Base-by-base conservation (phyloP, 2,329 filamentous ascomycete species). In the Zasmidium citrigriseum region DNA sequence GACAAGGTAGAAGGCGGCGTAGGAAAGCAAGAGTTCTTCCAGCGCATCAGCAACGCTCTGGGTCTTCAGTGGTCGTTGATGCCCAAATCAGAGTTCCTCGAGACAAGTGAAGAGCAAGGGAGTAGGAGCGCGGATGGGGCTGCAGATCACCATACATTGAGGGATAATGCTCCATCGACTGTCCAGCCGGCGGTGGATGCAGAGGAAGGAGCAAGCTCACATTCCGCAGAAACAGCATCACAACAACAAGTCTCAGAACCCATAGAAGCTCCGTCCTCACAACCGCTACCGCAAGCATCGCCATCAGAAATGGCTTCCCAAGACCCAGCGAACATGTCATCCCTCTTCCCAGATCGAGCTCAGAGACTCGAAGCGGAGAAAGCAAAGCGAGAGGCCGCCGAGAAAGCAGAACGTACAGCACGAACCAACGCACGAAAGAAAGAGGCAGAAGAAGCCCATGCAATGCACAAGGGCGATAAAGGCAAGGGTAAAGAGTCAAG, bases 1-100 rank as follows among this genome's bases (percentile, higher is more conserved):
- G 88, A 93, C 72, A 92, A 93, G 71, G 81, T 96, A 10, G 80
- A 86, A 38, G 78, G 85, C 1, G 88, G 87, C 9, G 75, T 79
- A 14, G 87, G 84, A 69, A 83, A 88, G 46, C 64, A 67, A 16
- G 86, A 90, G 9, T 91, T 95, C 57, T 72, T 86, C 49, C 79
- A 77, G 46, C 80, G 85, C 22, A 63, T 91, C 2, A 71, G 74
- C 14, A 73, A 74, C 55, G 78, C 78, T 46, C 65, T 69, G 52
- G 65, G 62, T 9, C 46, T 83, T 57, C 70, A 70, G 4, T 65
- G 70, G 7, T 57, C 57, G 14, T 41, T 53, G n/a, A 47, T 53
- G 41, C 48, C 48, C 10, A 54, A 47, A 38, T 48, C 47, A 29
- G 55, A 61, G 12, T 52, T 50, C 21, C 64, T 55, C 9, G 52